Evolutionary conservation across 23 red algal species (phyloP), one percentile per base, ranked within the genome.

Genomic region (Gracilaria domingensis): DNA sequence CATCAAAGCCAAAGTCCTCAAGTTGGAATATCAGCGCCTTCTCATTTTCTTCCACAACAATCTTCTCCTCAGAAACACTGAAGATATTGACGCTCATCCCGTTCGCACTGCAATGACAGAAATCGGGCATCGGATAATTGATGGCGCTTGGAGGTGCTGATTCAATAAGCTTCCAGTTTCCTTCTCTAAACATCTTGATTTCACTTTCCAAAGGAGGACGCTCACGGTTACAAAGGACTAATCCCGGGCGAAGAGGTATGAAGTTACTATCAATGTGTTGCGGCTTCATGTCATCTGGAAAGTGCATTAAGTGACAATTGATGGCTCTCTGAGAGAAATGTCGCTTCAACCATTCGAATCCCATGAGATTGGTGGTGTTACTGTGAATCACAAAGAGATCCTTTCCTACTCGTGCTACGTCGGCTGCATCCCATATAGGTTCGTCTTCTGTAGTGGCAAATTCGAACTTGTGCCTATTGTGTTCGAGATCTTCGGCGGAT

Each of bases 251-350:
- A 44, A 86, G 62, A 33, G 66, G 62, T 6, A 86, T 61, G 39
- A 86, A 86, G 32, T 69, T 86, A 30, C 82, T 28, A 33, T 86
- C 82, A n/a, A 86, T 86, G 45, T 86, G 82, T 44, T 69, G 66
- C 48, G 82, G 82, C 39, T 49, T 86, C 20, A 74, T 25, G 37
- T 86, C 82, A 74, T 86, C 61, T 73, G 66, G 66, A 39, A 86
- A 72, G 33, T 74, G 82, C 61, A 86, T 69, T 26, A 74, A 39
- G 39, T 86, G 82, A 51, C 61, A 69, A 28, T 72, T 37, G 36
- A 86, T 44, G 1, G 64, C 82, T 62, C 29, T 42, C 5, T 13
- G 58, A n/a, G 62, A 42, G 62, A 86, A 74, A 38, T 86, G 62
- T n/a, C 82, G 82, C 32, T 40, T 38, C 33, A 86, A 40, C 82